A percentile compares a stretch with the other conserved stretches of the same genome.
These are phyloP conservation scores for Sarcodon sp. DNA, from an alignment of 768 basidiomycete genomes.

Conservation along the genomic window DNA sequence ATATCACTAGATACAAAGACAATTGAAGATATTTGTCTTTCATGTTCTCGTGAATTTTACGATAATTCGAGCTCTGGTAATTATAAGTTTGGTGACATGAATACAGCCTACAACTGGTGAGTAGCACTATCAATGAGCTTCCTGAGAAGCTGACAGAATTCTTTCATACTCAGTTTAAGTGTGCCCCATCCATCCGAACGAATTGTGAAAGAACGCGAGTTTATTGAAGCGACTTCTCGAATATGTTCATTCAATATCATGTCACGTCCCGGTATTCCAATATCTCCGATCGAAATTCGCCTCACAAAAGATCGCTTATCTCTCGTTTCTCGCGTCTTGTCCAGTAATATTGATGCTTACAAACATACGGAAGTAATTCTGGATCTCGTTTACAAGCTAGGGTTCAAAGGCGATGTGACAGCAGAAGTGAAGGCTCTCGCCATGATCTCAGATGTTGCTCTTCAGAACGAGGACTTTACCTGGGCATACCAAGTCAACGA, in stretches of 20 bases:
- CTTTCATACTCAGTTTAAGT: constrained; percentile 39
- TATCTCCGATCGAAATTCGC: constrained; percentile 89
- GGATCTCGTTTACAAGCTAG: constrained; percentile 82
- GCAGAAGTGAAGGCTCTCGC: constrained; percentile 76
- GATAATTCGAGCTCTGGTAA: constrained; percentile 92
- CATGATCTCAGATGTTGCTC: constrained; percentile 84
- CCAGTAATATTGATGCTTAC: constrained; percentile 77
- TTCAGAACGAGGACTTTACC: constrained; percentile 69
- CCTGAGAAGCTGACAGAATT: constrained; percentile 1
- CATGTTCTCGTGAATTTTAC: constrained; percentile 82
- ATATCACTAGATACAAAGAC: constrained; percentile 33
- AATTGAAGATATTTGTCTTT: constrained; percentile 70
- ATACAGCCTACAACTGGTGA: constrained; percentile 92
- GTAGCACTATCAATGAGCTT: constrained; percentile 2
- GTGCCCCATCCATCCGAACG: constrained; percentile 56
- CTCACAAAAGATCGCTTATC: constrained; percentile 81
- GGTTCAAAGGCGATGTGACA: constrained; percentile 54
- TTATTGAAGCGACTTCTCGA: constrained; percentile 95
- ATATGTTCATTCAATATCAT: constrained; percentile 85
- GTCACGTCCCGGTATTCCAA: constrained; percentile 59
- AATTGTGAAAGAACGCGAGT: constrained; percentile 65
- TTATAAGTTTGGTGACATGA: constrained; percentile 90
- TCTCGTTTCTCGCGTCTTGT: constrained; percentile 78
- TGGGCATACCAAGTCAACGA: constrained; percentile 62
- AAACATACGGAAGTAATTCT: constrained; percentile 87